Evolutionary conservation across 768 basidiomycete genomes (phyloP).

Genomic region (Rossbeevera mucosa): DNA sequence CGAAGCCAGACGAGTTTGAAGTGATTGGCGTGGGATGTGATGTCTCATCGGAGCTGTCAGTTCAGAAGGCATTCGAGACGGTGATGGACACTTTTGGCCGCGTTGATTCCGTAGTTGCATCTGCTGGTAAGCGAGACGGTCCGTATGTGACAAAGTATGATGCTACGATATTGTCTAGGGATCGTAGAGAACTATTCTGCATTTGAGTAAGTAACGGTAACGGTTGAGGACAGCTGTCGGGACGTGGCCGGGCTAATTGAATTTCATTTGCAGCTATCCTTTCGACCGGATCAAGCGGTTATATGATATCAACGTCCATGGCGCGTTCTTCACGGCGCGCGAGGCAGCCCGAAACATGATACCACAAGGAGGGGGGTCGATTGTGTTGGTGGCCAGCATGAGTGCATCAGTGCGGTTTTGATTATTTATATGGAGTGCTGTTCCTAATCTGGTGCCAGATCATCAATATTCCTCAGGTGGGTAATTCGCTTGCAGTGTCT

Average conservation of each 20-base stretch:
- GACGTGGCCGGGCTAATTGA: conserved; percentile 7
- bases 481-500: background rate
- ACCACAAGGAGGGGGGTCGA: conserved; percentile 68
- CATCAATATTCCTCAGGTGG: conserved; percentile 83
- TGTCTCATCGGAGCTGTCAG: conserved; percentile 76
- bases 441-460: conserved; percentile 45
- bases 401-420: conserved; percentile 65
- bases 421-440: background rate
- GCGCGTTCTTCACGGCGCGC: conserved; percentile 91
- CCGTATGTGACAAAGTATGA: background rate
- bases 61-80: conserved; percentile 64
- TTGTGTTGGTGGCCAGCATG: conserved; percentile 89
- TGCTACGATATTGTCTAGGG: conserved; percentile 38
- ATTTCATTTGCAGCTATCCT: conserved; percentile 59
- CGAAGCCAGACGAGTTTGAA: conserved; percentile 52
- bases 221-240: background rate
- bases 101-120: conserved; percentile 81
- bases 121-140: conserved; percentile 58
- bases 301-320: conserved; percentile 92
- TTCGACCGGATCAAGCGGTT: conserved; percentile 77
- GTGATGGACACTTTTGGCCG: conserved; percentile 64
- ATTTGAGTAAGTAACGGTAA: conserved; percentile 69
- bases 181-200: conserved; percentile 88
- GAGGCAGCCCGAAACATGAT: conserved; percentile 94
- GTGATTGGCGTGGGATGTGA: conserved; percentile 81